Conservation (phyloP, 768 basidiomycete species). For the Boletus sp. region DNA sequence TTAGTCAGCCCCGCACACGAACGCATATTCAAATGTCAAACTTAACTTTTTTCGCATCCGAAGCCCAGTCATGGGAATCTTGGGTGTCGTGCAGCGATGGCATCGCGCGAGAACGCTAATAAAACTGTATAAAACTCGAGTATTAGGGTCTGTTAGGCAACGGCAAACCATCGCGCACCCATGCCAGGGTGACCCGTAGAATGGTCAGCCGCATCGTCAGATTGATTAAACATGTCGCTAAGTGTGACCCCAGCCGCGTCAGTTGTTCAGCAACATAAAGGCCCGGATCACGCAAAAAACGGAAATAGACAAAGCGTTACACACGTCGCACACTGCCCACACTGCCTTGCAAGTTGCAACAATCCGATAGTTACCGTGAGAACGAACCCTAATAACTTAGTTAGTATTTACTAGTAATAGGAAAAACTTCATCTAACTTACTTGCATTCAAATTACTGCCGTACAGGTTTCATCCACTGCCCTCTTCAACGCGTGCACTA, state of each 20-base stretch:
- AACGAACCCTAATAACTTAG: not conserved
- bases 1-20: not conserved
- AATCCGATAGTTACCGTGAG: too few relatives aligned
- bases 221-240: too few relatives aligned
- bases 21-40: constrained; percentile 3
- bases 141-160: too few relatives aligned
- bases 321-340: not conserved
- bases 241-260: too few relatives aligned
- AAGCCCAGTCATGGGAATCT: not conserved
- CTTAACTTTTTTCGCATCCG: constrained; percentile 1
- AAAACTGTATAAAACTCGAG: not conserved
- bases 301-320: constrained; percentile 5
- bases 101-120: not conserved
- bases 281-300: not conserved
- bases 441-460: constrained; percentile 1
- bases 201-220: too few relatives aligned
- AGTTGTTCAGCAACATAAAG: not conserved
- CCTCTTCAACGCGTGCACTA: not conserved
- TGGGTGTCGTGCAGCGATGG: not conserved
- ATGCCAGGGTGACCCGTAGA: too few relatives aligned
- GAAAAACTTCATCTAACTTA: not conserved
- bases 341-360: too few relatives aligned
- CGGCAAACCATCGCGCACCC: too few relatives aligned
- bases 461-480: constrained; percentile 5
- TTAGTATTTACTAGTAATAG: not conserved